A percentile compares a stretch with the other conserved stretches of the same genome.
Conservation (phyloP, 1,284 basidiomycete genomes). For the Puccinia hordei region DNA sequence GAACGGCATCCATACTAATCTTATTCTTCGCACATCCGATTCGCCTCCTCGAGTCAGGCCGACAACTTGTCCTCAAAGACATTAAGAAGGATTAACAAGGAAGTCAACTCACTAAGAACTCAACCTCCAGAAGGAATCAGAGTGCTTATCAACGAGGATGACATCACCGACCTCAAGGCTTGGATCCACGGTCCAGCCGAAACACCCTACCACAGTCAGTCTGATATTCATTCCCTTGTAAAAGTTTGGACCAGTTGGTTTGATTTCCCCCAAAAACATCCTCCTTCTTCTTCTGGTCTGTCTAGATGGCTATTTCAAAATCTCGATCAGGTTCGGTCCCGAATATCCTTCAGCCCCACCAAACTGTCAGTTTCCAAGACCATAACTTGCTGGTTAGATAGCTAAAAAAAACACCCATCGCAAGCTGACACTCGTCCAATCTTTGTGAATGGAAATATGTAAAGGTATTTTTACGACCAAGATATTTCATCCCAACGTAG, state of each 20-base stretch:
- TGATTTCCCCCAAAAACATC: conserved; percentile 83
- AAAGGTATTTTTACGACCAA: conserved; percentile 84
- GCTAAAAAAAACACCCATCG: conserved; percentile 25
- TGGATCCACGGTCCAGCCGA: conserved; percentile 60
- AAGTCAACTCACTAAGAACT: conserved; percentile 74
- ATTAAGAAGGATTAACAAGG: conserved; percentile 70
- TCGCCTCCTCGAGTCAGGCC: conserved; percentile 14
- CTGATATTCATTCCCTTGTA: conserved; percentile 56
- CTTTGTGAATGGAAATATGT: background rate
- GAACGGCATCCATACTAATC: too few species aligned
- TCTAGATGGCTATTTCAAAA: conserved; percentile 80
- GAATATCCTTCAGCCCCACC: conserved; percentile 88
- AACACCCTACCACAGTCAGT: conserved; percentile 52
- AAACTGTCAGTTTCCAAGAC: conserved; percentile 71
- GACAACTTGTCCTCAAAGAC: conserved; percentile 54
- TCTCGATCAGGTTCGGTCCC: conserved; percentile 78
- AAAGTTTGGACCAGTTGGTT: conserved; percentile 51
- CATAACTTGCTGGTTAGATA: conserved; percentile 3
- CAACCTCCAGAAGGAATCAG: conserved; percentile 85
- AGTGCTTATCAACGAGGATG: conserved; percentile 77
- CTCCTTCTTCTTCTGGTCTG: conserved; percentile 55
- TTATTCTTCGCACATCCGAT: background rate
- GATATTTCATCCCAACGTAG: conserved; percentile 96
- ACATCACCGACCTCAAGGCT: conserved; percentile 65
- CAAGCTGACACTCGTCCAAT: background rate